These are phyloP conservation scores for Cladobotryum mycophilum DNA, from an alignment of 2,329 filamentous ascomycete genomes.

Conservation along the genomic window DNA sequence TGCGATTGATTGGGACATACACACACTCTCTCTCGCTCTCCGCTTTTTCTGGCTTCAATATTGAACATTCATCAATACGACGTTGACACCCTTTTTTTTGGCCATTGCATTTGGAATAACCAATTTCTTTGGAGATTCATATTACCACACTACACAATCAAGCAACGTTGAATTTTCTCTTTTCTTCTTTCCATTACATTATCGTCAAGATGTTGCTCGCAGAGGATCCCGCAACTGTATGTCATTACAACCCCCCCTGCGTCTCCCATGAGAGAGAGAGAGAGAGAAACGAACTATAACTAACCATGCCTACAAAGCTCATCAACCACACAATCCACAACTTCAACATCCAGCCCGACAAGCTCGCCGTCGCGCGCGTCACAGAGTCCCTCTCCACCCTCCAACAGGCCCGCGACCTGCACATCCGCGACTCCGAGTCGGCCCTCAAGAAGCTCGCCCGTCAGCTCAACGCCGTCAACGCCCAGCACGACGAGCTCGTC, in stretches of 20 bases:
- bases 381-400: conserved; percentile 76
- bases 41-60: too few relatives aligned
- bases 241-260: conserved; percentile 17
- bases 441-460: conserved; percentile 68
- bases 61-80: background rate
- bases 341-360: conserved; percentile 92
- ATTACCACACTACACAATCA: background rate
- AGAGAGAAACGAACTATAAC: background rate
- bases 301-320: conserved; percentile 35
- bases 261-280: background rate
- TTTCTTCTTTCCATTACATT: background rate
- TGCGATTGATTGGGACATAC: background rate
- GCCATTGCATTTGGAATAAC: background rate
- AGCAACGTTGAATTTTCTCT: background rate
- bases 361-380: conserved; percentile 74
- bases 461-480: conserved; percentile 64
- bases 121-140: background rate
- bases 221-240: conserved; percentile 81
- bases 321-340: conserved; percentile 88
- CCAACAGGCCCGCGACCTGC: conserved; percentile 74
- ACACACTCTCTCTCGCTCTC: too few relatives aligned
- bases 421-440: conserved; percentile 63
- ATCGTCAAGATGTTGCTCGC: conserved; percentile 76
- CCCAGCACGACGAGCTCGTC: conserved; percentile 72
- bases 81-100: background rate